Evolutionary conservation across 2,329 filamentous ascomycete genomes (phyloP).

Genomic region (Aspergillus intermedius): DNA sequence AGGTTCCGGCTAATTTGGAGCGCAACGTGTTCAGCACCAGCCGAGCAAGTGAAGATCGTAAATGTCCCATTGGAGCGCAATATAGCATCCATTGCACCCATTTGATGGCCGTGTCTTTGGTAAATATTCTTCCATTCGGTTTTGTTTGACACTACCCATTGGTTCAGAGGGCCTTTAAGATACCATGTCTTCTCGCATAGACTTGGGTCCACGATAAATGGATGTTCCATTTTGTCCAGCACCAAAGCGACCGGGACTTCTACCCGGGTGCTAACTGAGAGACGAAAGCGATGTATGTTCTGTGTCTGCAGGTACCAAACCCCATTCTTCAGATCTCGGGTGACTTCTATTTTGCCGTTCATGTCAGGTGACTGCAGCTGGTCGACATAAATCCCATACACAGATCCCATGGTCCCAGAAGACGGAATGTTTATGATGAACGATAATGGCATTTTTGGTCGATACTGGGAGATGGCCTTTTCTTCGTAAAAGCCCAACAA

Average conservation of each 20-base stretch:
- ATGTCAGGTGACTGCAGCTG: slow-evolving; percentile 46
- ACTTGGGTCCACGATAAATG: slow-evolving; percentile 10
- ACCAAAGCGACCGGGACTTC: slow-evolving; percentile 10
- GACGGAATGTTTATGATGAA: slow-evolving; percentile 48
- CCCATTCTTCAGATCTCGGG: slow-evolving; percentile 13
- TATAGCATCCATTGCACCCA: slow-evolving; percentile 50
- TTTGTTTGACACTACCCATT: slow-evolving; percentile 17
- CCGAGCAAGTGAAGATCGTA: slow-evolving; percentile 28
- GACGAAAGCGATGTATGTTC: slow-evolving; percentile 40
- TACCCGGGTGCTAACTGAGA: slow-evolving; percentile 11
- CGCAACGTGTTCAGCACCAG: slow-evolving; percentile 33
- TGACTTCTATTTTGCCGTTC: slow-evolving; percentile 45
- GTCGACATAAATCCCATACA: slow-evolving; percentile 46
- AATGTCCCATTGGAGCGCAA: slow-evolving; percentile 44
- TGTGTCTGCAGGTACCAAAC: slow-evolving; percentile 35
- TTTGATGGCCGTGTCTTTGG: slow-evolving; percentile 42
- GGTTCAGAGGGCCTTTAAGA: slow-evolving; percentile 11
- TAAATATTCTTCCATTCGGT: slow-evolving; percentile 19
- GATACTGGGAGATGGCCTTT: slow-evolving; percentile 11
- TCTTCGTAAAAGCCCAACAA: slow-evolving; percentile 45
- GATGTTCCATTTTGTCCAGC: slow-evolving; percentile 10
- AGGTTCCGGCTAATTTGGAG: slow-evolving; percentile 53
- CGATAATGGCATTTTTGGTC: slow-evolving; percentile 17
- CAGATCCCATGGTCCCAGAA: slow-evolving; percentile 47
- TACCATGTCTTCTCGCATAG: slow-evolving; percentile 17